Evolutionary conservation across 352 stramenopile species (phyloP).

Genomic region (Globisporangium abappressorium): DNA sequence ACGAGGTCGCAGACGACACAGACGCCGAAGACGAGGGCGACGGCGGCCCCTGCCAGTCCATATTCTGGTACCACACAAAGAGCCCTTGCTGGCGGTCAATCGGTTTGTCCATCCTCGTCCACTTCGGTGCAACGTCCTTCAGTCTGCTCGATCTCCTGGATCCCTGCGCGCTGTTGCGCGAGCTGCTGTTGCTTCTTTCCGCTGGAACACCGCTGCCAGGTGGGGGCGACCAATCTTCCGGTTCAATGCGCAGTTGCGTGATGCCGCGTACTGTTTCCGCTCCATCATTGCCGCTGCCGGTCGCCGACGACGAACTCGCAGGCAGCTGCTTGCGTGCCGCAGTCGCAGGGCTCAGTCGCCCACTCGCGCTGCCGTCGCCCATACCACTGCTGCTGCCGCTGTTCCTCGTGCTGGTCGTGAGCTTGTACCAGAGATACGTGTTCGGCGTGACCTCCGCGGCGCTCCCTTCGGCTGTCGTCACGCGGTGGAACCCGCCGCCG

Average conservation of each 20-base stretch:
- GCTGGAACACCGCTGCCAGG: not conserved
- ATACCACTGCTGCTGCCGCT: conserved; percentile 1
- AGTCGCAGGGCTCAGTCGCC: conserved; percentile 1
- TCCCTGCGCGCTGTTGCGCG: not conserved
- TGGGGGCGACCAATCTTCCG: conserved; percentile 24
- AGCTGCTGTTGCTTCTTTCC: conserved; percentile 9
- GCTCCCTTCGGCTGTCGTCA: conserved; percentile 67
- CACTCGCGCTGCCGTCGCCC: not conserved
- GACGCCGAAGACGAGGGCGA: conserved; percentile 7
- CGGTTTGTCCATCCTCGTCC: conserved; percentile 73
- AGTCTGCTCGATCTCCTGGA: not conserved
- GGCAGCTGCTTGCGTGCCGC: conserved; percentile 12
- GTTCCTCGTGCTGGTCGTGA: conserved; percentile 11
- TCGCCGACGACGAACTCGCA: not conserved
- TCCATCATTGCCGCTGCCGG: conserved; percentile 4
- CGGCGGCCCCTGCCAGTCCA: conserved; percentile 25
- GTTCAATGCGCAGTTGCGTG: conserved; percentile 53
- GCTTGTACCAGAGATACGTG: conserved; percentile 87
- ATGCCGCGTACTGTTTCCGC: conserved; percentile 27
- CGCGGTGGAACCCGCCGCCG: conserved; percentile 77
- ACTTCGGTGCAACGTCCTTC: conserved; percentile 17
- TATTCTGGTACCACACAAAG: conserved; percentile 63
- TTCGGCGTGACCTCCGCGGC: conserved; percentile 76
- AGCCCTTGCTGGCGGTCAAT: conserved; percentile 56
- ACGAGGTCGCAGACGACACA: not conserved